Conservation (phyloP, 2,329 filamentous ascomycete genomes). For the Torrubiellomyces zombiae region DNA sequence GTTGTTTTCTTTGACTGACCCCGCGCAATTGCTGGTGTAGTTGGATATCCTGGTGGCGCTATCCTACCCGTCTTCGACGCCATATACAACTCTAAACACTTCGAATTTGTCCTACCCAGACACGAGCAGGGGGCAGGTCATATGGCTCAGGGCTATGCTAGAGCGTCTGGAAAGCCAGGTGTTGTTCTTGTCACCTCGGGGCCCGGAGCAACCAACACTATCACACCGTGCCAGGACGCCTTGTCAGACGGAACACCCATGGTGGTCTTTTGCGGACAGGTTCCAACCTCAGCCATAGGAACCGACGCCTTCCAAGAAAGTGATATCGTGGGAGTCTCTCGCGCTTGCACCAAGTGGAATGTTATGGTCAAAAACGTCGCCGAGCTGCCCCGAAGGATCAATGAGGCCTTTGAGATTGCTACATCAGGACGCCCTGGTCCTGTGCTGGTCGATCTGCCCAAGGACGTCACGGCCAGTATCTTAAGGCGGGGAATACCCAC, state of each 20-base stretch:
- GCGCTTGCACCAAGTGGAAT: constrained; percentile 97
- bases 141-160: constrained; percentile 95
- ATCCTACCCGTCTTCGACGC: constrained; percentile 97
- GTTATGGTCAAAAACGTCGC: constrained; percentile 94
- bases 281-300: constrained; percentile 75
- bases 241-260: constrained; percentile 89
- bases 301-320: constrained; percentile 96
- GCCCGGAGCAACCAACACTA: constrained; percentile 88
- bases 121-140: constrained; percentile 97
- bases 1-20: background rate
- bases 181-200: constrained; percentile 95
- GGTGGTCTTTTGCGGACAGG: constrained; percentile 92
- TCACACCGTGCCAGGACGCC: constrained; percentile 93
- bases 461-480: constrained; percentile 82
- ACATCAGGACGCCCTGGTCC: constrained; percentile 87
- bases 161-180: constrained; percentile 82
- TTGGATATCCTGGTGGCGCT: constrained; percentile 84
- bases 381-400: constrained; percentile 83
- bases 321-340: constrained; percentile 83
- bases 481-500: constrained; percentile 71
- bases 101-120: constrained; percentile 86
- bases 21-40: constrained; percentile 19
- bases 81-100: constrained; percentile 95
- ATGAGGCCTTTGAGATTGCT: constrained; percentile 96
- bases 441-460: constrained; percentile 87